Evolutionary conservation across 345 rosid genomes (phyloP).

Genomic region (Chamaenerion angustifolium): DNA sequence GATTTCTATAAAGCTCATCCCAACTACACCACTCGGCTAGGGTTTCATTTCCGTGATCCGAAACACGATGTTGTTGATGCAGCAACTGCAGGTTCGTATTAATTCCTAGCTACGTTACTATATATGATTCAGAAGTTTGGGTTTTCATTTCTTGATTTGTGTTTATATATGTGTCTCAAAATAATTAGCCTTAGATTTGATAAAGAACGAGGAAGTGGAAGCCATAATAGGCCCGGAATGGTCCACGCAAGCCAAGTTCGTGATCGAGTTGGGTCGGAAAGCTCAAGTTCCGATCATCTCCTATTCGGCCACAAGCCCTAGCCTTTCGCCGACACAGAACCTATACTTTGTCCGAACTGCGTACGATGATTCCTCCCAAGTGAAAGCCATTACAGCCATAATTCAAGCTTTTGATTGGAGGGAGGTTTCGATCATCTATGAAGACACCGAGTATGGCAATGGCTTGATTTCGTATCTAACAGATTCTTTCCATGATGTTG

Average conservation of each 20-base stretch:
- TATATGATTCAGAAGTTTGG: no score
- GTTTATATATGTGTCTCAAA: no score
- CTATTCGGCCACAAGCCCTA: slow-evolving; percentile 18
- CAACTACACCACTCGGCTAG: slow-evolving; percentile 5
- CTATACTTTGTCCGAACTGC: slow-evolving; percentile 18
- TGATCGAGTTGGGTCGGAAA: slow-evolving; percentile 16
- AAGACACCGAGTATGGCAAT: slow-evolving; percentile 21
- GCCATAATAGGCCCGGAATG: slow-evolving; percentile 29
- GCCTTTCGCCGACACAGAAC: slow-evolving; percentile 5
- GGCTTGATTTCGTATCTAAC: slow-evolving; percentile 19
- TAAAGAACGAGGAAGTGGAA: slow-evolving; percentile 20
- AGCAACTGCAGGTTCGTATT: slow-evolving; percentile 14
- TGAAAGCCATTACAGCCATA: slow-evolving; percentile 12
- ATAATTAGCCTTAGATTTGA: slow-evolving; percentile 23
- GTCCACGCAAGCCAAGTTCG: slow-evolving; percentile 19
- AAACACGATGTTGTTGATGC: slow-evolving; percentile 6
- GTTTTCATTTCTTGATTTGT: no score
- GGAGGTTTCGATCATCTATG: slow-evolving; percentile 20
- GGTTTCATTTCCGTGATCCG: slow-evolving; percentile 4
- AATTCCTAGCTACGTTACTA: no score
- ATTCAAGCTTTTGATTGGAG: slow-evolving; percentile 23
- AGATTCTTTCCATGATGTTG: slow-evolving; percentile 16
- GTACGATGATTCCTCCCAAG: slow-evolving; percentile 17
- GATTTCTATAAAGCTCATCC: slow-evolving; percentile 13
- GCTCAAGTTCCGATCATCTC: slow-evolving; percentile 26